Evolutionary conservation across 495 filamentous ascomycete species (phyloP), one percentile per base, ranked within the genome.

Genomic region (Aspergillus wentii): DNA sequence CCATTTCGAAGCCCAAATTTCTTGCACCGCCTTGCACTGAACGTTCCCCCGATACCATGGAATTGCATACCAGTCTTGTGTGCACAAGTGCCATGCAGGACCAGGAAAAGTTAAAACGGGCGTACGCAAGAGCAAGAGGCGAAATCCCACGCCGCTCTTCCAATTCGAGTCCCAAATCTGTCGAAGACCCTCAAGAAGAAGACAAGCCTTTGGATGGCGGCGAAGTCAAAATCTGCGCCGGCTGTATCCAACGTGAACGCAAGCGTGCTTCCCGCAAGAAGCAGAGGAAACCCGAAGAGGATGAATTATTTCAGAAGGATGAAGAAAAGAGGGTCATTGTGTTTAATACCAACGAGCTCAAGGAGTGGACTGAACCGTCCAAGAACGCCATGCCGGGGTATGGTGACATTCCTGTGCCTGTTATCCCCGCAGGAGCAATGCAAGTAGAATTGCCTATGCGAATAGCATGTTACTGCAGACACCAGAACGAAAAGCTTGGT

Each of bases 381-480:
- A 68, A 66, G 40, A 61, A 44, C 35, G 37, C 55, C 34, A 40
- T 52, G 20, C 40, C 53, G 4, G 43, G 46, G 13, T 54, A 58
- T 34, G 44, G 44, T 15, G 64, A 67, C 14, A 46, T 25, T 5
- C 41, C 48, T 7, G 16, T 54, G 20, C 60, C 65, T 18, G 53
- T 59, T 1, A 56, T 77, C 3, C 80, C 81, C 8, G 64, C 71
- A 6, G 80, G 76, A 22, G 74, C 80, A 14, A 79, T 82, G 65
- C 81, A 86, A 51, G 79, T 94, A 15, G 78, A 88, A 47, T 74
- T 82, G 6, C 87, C 88, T 5, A 95, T 97, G 88, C 78, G 91
- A n/a, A 94, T 97, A 49, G 86, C 89, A 4, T 97, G 91, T 59
- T 97, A 97, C 62, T 95, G 91, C 60, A 79, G 91, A 3, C 91